Conservation (phyloP, 768 basidiomycete species). For the Termitomyces heimii region DNA sequence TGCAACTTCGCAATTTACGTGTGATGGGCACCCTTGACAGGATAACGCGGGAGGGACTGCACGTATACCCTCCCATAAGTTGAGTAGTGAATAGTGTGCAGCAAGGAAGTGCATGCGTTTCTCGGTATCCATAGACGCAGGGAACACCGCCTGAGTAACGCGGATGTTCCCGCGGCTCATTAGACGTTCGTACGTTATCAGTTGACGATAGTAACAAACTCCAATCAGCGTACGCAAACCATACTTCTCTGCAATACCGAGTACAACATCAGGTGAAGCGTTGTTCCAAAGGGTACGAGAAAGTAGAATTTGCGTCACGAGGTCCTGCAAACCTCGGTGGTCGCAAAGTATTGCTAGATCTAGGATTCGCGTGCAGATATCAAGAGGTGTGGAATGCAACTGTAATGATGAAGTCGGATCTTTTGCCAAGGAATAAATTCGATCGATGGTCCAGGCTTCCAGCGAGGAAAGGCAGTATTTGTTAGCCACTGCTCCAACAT, state of each 20-base stretch:
- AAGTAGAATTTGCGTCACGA: constrained; percentile 45
- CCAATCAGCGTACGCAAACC: constrained; percentile 35
- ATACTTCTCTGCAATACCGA: constrained; percentile 39
- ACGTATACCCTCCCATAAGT: constrained; percentile 49
- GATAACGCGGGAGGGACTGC: constrained; percentile 38
- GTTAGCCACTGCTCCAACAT: constrained; percentile 38
- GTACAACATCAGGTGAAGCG: constrained; percentile 39
- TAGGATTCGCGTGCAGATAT: constrained; percentile 40
- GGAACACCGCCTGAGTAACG: constrained; percentile 22
- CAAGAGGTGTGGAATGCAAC: constrained; percentile 23
- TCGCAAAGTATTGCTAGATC: constrained; percentile 45
- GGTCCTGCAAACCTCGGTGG: constrained; percentile 39
- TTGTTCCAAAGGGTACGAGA: constrained; percentile 49
- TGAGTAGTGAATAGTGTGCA: constrained; percentile 51
- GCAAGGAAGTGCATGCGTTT: constrained; percentile 45
- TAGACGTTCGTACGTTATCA: constrained; percentile 29
- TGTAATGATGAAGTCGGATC: constrained; percentile 20
- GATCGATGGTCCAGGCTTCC: constrained; percentile 37
- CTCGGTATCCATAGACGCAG: constrained; percentile 24
- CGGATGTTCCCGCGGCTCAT: constrained; percentile 20
- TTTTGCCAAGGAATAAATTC: constrained; percentile 29
- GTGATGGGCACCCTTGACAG: constrained; percentile 39
- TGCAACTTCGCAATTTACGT: constrained; percentile 41
- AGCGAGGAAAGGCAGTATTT: constrained; percentile 43
- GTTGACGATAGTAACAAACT: constrained; percentile 47